Percentiles rank a stretch among this genome's conserved stretches.
Evolutionary conservation across 2,329 filamentous ascomycete genomes (phyloP).

Genomic region (Aspergillus alliaceus): DNA sequence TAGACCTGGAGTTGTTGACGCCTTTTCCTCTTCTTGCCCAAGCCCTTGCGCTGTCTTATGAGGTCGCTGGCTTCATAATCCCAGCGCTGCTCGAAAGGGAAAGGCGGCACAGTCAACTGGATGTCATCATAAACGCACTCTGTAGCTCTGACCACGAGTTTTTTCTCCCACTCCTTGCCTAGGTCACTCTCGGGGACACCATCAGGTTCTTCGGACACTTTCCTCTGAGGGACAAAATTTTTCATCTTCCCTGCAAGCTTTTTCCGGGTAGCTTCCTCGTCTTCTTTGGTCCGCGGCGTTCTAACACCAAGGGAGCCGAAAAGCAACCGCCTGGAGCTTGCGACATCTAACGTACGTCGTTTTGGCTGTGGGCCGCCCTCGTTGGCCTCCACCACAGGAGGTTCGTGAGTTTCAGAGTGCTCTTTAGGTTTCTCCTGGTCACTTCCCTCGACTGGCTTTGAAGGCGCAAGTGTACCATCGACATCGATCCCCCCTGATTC

Average conservation of each 20-base stretch:
- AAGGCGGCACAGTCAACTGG: conserved; percentile 73
- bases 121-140: conserved; percentile 77
- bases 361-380: conserved; percentile 21
- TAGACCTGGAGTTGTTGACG: conserved; percentile 56
- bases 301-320: conserved; percentile 72
- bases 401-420: conserved; percentile 9
- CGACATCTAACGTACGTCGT: conserved; percentile 55
- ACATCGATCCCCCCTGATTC: conserved; percentile 55
- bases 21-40: conserved; percentile 37
- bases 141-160: conserved; percentile 73
- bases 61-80: conserved; percentile 67
- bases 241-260: conserved; percentile 58
- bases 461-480: conserved; percentile 22
- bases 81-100: conserved; percentile 89
- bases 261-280: conserved; percentile 63
- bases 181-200: conserved; percentile 45
- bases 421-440: conserved; percentile 8
- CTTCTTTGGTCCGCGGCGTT: conserved; percentile 66
- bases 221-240: conserved; percentile 28
- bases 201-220: conserved; percentile 24
- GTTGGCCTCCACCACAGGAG: conserved; percentile 7
- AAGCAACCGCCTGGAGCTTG: conserved; percentile 65
- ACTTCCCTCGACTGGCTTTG: conserved; percentile 10
- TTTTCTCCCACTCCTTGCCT: conserved; percentile 69
- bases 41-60: conserved; percentile 41